A percentile compares a stretch with the other conserved stretches of the same genome.
phyloP scores from a whole-genome alignment of 2,329 filamentous ascomycete species.

The Capronia epimyces region DNA sequence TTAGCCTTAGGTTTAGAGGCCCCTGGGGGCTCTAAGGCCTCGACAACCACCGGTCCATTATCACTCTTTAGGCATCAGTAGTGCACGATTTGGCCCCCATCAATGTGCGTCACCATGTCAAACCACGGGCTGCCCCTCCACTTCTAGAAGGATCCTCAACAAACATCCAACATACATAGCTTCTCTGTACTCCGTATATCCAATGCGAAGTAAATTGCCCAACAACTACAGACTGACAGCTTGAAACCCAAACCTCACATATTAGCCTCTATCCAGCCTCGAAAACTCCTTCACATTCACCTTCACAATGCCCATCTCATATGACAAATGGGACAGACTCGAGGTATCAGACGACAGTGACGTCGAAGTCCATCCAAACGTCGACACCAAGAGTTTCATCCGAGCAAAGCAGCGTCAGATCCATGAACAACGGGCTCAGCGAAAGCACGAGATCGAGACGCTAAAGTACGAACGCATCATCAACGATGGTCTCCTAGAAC shows the following conservation, averaged over 20 bases:
- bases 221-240: not conserved
- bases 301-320: conserved; percentile 54
- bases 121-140: not conserved
- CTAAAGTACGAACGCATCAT: conserved; percentile 84
- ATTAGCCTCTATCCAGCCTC: not conserved
- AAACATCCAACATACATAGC: conserved; percentile 2
- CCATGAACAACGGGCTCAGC: conserved; percentile 79
- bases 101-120: not conserved
- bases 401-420: conserved; percentile 97
- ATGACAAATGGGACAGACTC: conserved; percentile 66
- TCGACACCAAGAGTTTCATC: conserved; percentile 97
- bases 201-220: not conserved
- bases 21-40: too few species aligned
- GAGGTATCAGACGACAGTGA: conserved; percentile 98
- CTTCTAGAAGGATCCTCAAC: conserved; percentile 3
- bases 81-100: too few species aligned
- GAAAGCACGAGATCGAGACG: conserved; percentile 82
- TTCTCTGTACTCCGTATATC: too few species aligned
- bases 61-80: too few species aligned
- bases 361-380: conserved; percentile 96
- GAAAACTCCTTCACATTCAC: not conserved
- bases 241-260: not conserved
- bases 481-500: conserved; percentile 82
- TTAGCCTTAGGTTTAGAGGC: too few species aligned
- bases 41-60: too few species aligned